Conservation (phyloP, 768 basidiomycete genomes). For the Clathrus columnatus region DNA sequence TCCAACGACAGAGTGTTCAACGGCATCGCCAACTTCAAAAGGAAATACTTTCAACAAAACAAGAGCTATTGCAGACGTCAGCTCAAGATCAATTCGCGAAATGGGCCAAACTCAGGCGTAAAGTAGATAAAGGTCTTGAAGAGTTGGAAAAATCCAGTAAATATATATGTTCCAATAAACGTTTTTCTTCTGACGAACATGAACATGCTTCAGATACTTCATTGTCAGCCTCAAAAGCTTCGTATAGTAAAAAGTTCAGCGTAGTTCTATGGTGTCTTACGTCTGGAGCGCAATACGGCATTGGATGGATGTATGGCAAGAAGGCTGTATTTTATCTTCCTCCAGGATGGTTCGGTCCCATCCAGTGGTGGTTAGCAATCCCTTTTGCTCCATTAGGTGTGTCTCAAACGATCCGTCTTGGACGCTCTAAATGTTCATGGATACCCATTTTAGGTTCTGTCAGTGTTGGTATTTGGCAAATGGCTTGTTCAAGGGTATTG, state of each 20-base stretch:
- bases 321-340: constrained; percentile 93
- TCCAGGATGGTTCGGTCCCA: constrained; percentile 79
- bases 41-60: constrained; percentile 70
- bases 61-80: constrained; percentile 81
- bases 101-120: constrained; percentile 90
- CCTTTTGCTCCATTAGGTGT: constrained; percentile 85
- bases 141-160: constrained; percentile 90
- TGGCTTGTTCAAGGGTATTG: constrained; percentile 86
- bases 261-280: constrained; percentile 71
- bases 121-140: constrained; percentile 82
- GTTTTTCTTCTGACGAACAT: background rate
- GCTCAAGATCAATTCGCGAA: constrained; percentile 98
- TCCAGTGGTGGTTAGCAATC: constrained; percentile 81
- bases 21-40: constrained; percentile 68
- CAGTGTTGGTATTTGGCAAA: constrained; percentile 90
- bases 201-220: constrained; percentile 47
- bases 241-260: constrained; percentile 67
- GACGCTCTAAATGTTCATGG: background rate
- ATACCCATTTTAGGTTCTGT: constrained; percentile 65
- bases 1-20: constrained; percentile 44
- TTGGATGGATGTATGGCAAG: constrained; percentile 89
- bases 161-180: background rate
- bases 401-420: constrained; percentile 18
- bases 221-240: constrained; percentile 46
- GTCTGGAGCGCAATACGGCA: constrained; percentile 73